These are phyloP conservation scores for Boletellus ananiceps DNA, from an alignment of 768 basidiomycete species.

Conservation along the genomic window DNA sequence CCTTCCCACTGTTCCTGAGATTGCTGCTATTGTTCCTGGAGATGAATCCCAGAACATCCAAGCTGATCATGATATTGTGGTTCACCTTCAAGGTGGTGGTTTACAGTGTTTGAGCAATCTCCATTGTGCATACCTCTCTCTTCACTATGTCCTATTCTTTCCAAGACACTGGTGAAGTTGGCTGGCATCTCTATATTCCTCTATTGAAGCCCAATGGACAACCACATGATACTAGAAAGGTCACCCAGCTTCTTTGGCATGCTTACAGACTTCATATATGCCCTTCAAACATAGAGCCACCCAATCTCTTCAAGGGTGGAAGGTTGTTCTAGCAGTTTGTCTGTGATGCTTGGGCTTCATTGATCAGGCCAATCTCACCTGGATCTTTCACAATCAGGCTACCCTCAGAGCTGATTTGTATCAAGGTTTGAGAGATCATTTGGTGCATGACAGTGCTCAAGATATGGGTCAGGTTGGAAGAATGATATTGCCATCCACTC, in stretches of 20 bases:
- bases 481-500: constrained; percentile 38
- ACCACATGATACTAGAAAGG: constrained; percentile 11
- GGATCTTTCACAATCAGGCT: constrained; percentile 31
- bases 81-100: constrained; percentile 21
- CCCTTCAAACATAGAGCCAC: constrained; percentile 5
- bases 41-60: constrained; percentile 14
- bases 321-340: constrained; percentile 43
- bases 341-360: constrained; percentile 41
- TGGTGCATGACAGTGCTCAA: constrained; percentile 18
- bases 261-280: constrained; percentile 32
- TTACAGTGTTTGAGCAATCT: constrained; percentile 32
- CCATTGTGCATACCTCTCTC: constrained; percentile 33
- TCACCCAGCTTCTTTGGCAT: constrained; percentile 29
- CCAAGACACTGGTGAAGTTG: constrained; percentile 34
- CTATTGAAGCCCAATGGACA: background rate
- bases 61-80: constrained; percentile 33
- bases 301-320: constrained; percentile 32
- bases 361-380: constrained; percentile 39
- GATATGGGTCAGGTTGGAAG: constrained; percentile 31
- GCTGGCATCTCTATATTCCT: constrained; percentile 33
- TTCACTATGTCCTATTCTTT: constrained; percentile 45
- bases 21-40: constrained; percentile 40
- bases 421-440: constrained; percentile 32
- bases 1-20: constrained; percentile 38
- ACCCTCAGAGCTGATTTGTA: constrained; percentile 34